Evolutionary conservation across 805 yeast species (phyloP).

Genomic region (Wickerhamiella occidentalis): DNA sequence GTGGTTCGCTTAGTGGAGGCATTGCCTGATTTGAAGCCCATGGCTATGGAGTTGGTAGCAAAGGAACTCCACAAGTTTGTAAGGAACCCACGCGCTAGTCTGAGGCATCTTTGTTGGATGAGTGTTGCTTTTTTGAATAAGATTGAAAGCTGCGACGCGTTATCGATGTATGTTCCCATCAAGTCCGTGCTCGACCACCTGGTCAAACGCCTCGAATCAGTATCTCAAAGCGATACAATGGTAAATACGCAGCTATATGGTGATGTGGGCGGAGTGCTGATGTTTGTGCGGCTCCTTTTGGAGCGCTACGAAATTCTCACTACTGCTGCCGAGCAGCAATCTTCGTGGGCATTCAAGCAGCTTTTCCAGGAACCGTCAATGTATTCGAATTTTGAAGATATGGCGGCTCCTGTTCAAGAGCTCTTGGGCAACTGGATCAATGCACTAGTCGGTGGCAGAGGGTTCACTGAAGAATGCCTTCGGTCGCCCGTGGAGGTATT

Average conservation of each 20-base stretch:
- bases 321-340: constrained; percentile 5
- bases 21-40: constrained; percentile 10
- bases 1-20: constrained; percentile 2
- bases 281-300: constrained; percentile 35
- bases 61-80: constrained; percentile 11
- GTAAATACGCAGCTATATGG: constrained; percentile 24
- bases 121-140: constrained; percentile 40
- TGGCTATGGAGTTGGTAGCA: constrained; percentile 13
- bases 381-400: constrained; percentile 15
- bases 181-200: constrained; percentile 33
- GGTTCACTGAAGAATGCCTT: constrained; percentile 74
- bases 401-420: constrained; percentile 22
- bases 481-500: constrained; percentile 57
- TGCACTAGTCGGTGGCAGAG: constrained; percentile 70
- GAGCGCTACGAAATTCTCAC: constrained; percentile 28
- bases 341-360: constrained; percentile 14
- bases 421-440: constrained; percentile 59
- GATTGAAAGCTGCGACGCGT: constrained; percentile 32
- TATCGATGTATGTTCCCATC: constrained; percentile 38
- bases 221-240: neutral
- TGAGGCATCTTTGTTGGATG: constrained; percentile 22
- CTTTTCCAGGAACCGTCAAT: constrained; percentile 15
- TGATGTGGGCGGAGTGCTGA: constrained; percentile 50
- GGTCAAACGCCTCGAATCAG: constrained; percentile 30
- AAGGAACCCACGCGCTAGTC: neutral